Percentiles rank a stretch among this genome's conserved stretches.
phyloP scores from a whole-genome alignment of 441 rosid genomes.

The Euphorbia celastroides region DNA sequence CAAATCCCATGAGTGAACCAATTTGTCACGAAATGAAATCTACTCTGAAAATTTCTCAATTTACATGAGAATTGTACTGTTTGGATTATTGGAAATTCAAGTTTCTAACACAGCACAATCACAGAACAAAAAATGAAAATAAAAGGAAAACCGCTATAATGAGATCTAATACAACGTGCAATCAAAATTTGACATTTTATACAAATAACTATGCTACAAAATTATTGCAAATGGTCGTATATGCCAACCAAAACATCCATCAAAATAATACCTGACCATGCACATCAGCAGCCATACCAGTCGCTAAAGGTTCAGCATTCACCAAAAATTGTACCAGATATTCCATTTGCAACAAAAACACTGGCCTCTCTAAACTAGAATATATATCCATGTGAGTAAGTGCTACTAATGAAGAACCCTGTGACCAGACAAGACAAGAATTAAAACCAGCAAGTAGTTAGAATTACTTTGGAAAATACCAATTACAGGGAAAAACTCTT shows the following conservation, averaged over 20 bases:
- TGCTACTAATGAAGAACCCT: constrained; percentile 66
- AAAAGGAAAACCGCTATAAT: too few relatives aligned
- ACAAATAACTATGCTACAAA: neutral
- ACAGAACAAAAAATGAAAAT: neutral
- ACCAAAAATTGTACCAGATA: constrained; percentile 69
- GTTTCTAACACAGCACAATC: neutral
- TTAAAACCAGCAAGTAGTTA: neutral
- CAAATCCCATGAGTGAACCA: neutral
- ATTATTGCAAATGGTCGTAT: too few relatives aligned
- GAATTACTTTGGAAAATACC: neutral
- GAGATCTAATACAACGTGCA: neutral
- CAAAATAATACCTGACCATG: constrained; percentile 71
- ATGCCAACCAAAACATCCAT: too few relatives aligned
- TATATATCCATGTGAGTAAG: constrained; percentile 81
- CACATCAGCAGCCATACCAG: constrained; percentile 89
- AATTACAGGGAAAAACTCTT: too few relatives aligned
- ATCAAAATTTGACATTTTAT: neutral
- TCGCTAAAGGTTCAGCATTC: constrained; percentile 75
- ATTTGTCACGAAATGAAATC: neutral
- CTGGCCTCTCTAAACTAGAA: constrained; percentile 45
- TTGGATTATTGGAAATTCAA: neutral
- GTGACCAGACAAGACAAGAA: constrained; percentile 8
- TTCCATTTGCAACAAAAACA: constrained; percentile 48
- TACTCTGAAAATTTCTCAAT: too few relatives aligned
- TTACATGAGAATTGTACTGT: too few relatives aligned